A percentile compares a stretch with the other conserved stretches of the same genome.
phyloP scores from a whole-genome alignment of 768 basidiomycete genomes.

The Serendipita sp. region DNA sequence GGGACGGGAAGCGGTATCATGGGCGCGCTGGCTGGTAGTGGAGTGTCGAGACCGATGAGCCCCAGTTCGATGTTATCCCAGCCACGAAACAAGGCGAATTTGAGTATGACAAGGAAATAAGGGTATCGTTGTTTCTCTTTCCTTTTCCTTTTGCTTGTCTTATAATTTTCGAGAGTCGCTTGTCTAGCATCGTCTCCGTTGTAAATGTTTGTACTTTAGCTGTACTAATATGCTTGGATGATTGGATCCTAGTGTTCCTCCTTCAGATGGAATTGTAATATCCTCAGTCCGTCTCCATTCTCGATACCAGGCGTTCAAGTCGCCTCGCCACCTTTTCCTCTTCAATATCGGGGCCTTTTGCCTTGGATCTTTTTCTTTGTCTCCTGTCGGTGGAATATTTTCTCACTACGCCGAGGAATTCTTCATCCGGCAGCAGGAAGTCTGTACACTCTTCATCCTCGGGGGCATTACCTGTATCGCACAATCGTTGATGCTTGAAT shows the following conservation, averaged over 20 bases:
- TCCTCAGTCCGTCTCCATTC: not conserved
- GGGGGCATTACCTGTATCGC: slow-evolving; percentile 48
- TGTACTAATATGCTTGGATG: too few species aligned
- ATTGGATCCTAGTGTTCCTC: too few species aligned
- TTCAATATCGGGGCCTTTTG: slow-evolving; percentile 64
- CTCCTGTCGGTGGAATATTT: slow-evolving; percentile 9
- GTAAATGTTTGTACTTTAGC: too few species aligned
- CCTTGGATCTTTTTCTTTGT: slow-evolving; percentile 60
- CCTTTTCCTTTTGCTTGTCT: too few species aligned
- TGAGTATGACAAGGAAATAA: slow-evolving; percentile 1
- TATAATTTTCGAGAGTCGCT: too few species aligned
- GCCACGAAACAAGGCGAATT: not conserved
- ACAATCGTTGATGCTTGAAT: slow-evolving; percentile 66
- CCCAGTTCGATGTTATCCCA: not conserved
- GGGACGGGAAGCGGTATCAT: not conserved
- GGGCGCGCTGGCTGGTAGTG: slow-evolving; percentile 1
- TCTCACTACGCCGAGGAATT: slow-evolving; percentile 20
- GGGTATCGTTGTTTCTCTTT: not conserved
- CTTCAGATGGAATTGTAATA: not conserved
- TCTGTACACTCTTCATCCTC: slow-evolving; percentile 59
- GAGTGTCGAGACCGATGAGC: not conserved
- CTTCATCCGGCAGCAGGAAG: slow-evolving; percentile 33
- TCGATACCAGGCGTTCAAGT: not conserved
- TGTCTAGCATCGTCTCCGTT: too few species aligned
- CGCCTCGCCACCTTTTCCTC: slow-evolving; percentile 54